A percentile compares a stretch with the other conserved stretches of the same genome.
Evolutionary conservation across 306 rosid genomes (phyloP).

Genomic region (Prunus kanzakura): DNA sequence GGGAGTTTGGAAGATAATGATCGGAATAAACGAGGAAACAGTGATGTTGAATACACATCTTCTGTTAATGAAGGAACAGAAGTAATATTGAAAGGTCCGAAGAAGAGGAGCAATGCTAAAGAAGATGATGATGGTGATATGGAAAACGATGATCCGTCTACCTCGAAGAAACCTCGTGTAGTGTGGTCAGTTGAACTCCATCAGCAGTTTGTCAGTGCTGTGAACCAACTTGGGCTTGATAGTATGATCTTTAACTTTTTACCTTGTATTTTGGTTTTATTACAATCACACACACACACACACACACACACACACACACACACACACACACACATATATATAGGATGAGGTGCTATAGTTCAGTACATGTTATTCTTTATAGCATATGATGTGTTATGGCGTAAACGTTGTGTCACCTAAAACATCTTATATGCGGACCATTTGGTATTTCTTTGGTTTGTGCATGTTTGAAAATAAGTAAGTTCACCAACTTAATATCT

Average conservation of each 20-base stretch:
- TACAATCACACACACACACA: too few species aligned
- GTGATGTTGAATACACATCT: conserved; percentile 53
- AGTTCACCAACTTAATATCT: background rate
- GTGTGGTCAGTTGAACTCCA: conserved; percentile 63
- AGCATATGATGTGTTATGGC: background rate
- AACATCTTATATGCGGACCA: background rate
- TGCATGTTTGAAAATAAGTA: background rate
- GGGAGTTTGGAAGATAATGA: conserved; percentile 57
- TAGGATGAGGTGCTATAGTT: background rate
- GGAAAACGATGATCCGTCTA: conserved; percentile 44
- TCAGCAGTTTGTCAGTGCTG: conserved; percentile 46
- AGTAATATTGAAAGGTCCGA: conserved; percentile 41
- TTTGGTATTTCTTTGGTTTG: background rate
- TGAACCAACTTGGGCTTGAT: conserved; percentile 58
- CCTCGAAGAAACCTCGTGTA: conserved; percentile 56
- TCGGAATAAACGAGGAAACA: conserved; percentile 40
- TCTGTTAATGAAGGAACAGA: conserved; percentile 50
- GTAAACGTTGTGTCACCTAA: background rate
- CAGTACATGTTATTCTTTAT: too few species aligned
- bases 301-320: too few species aligned
- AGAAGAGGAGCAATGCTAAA: conserved; percentile 50
- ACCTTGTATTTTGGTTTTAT: background rate
- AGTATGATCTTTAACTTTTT: conserved; percentile 47
- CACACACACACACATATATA: too few species aligned
- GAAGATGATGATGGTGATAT: conserved; percentile 56